Evolutionary conservation across 331 rosid species (phyloP).

Genomic region (Dryas integrifolia): DNA sequence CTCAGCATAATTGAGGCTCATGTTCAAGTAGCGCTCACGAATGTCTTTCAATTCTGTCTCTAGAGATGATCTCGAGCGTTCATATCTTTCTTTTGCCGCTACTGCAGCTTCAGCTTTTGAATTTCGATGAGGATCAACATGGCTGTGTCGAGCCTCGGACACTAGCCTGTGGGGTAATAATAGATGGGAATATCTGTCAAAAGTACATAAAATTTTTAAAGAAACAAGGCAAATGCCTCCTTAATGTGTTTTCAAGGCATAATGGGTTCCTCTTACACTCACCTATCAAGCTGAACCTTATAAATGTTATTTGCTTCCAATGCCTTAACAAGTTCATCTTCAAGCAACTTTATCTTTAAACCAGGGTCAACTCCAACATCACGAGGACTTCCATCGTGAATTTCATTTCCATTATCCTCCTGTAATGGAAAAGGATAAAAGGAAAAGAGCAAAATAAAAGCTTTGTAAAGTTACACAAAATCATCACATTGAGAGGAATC

Average conservation of each 20-base stretch:
- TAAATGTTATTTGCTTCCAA: constrained; percentile 54
- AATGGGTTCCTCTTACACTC: constrained; percentile 24
- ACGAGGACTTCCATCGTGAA: constrained; percentile 29
- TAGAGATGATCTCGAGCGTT: constrained; percentile 53
- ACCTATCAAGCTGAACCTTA: constrained; percentile 65
- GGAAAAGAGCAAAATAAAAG: neutral
- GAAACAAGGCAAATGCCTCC: neutral
- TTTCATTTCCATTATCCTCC: constrained; percentile 34
- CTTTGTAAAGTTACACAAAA: neutral
- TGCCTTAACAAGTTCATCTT: constrained; percentile 50
- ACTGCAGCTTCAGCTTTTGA: constrained; percentile 45
- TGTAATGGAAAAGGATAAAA: constrained; percentile 11
- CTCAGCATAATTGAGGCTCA: constrained; percentile 95
- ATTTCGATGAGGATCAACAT: constrained; percentile 33
- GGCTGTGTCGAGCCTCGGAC: constrained; percentile 42
- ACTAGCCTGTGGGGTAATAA: constrained; percentile 38
- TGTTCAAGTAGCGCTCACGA: constrained; percentile 73
- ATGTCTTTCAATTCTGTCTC: constrained; percentile 81
- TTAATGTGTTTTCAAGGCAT: neutral
- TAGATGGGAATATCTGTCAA: constrained; percentile 5
- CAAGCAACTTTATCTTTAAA: constrained; percentile 46
- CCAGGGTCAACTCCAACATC: constrained; percentile 27
- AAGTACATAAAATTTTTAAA: neutral
- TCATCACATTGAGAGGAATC: neutral
- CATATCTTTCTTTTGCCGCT: constrained; percentile 56